Evolutionary conservation across 169 alveolate species (phyloP), one percentile per base, ranked within the genome.

Genomic region (Eimeria acervulina): DNA sequence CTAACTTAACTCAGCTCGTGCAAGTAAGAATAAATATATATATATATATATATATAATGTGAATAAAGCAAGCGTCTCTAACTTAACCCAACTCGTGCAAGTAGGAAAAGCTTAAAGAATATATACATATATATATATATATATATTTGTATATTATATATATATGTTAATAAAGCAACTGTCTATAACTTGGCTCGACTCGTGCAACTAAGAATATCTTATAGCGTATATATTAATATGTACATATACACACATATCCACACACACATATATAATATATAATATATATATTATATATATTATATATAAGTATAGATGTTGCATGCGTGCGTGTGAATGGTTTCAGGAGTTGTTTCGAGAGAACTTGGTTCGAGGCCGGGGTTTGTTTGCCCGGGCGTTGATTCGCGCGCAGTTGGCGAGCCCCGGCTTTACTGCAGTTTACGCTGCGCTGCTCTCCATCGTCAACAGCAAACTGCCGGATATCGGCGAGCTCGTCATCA

Each of bases 381-480:
- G 99, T 0, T 97, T 99, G 55, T 97, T 99, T 83, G 99, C 99
- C 51, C 99, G 99, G 87, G 99, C 99, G 61, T 97, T 99, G 84
- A 97, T 99, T 80, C 98, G 99, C 95, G 99, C 99, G 28, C 99
- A 99, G 97, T 97, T 99, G 99, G 99, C 99, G 26, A 99, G 99
- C 2, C 99, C 99, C 31, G 99, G 99, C 44, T 99, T 98, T 95
- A 98, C 99, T 7, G 99, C 98, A 83, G 99, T 99, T 15, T 99
- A 99, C 97, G 99, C 99, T 33, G 99, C 99, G n/a, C 97, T 99
- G 42, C 97, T 99, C 61, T 98, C 99, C 21, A 99, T 99, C 38
- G 97, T 99, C 52, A 99, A 99, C 97, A 98, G 99, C 63, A 99
- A 99, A 97, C 98, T 99, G 78, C 99, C 99, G 13, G 99, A 99